Evolutionary conservation across 805 yeast species (phyloP).

Genomic region (Yarrowia alimentaria): DNA sequence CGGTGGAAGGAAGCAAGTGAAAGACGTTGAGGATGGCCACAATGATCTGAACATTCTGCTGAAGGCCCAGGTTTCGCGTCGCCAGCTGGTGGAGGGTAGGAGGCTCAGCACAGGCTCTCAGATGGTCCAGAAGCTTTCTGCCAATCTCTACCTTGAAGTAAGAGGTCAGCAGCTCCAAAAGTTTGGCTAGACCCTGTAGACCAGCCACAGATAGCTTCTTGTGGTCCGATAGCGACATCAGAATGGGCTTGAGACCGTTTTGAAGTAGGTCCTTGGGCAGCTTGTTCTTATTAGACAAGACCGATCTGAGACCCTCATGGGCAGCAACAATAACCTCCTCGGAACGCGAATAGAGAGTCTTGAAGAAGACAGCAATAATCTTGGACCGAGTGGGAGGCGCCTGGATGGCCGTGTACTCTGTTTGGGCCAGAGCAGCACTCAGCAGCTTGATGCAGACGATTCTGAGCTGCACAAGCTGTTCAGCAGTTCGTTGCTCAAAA

Average conservation of each 20-base stretch:
- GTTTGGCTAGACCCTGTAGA: constrained; percentile 82
- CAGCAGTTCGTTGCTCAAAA: constrained; percentile 82
- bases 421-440: constrained; percentile 78
- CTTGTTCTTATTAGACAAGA: constrained; percentile 79
- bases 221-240: constrained; percentile 92
- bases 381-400: constrained; percentile 62
- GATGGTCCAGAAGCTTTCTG: constrained; percentile 82
- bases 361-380: constrained; percentile 90
- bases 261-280: constrained; percentile 94
- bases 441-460: constrained; percentile 85
- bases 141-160: constrained; percentile 98
- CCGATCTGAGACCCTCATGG: constrained; percentile 78
- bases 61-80: constrained; percentile 73
- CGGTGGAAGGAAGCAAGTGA: constrained; percentile 87
- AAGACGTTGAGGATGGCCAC: constrained; percentile 88
- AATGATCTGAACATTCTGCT: constrained; percentile 80
- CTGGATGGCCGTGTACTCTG: constrained; percentile 75
- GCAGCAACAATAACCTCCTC: constrained; percentile 91
- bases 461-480: constrained; percentile 80
- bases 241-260: constrained; percentile 90
- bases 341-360: constrained; percentile 81
- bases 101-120: constrained; percentile 94
- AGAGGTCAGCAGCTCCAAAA: constrained; percentile 80
- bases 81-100: constrained; percentile 71
- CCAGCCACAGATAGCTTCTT: constrained; percentile 86